Base-by-base conservation (phyloP, 768 basidiomycete genomes). In the Rhizopogon vulgaris region DNA sequence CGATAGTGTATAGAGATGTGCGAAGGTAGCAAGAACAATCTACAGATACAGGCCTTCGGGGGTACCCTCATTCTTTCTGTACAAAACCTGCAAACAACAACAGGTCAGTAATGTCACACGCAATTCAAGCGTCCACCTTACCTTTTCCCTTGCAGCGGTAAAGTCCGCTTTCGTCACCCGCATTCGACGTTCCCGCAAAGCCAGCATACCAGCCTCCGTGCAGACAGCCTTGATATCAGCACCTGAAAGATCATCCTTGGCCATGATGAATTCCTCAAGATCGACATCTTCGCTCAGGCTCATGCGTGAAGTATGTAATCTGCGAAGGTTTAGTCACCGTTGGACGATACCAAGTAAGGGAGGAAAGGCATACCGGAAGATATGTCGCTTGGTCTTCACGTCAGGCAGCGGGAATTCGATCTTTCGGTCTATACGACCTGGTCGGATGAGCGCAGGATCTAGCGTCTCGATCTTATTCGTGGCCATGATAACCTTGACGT, bases 401-500 rank as follows among this genome's bases (percentile, higher is more conserved):
- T 99, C 96, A 12, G 96, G 96, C 30, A 98, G 72, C 14, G 94
- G 94, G 76, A 95, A 96, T 67, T 96, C 96, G 48, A 99, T 99
- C 76, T 99, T 99, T 49, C 96, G 83, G 63, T 99, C 96, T 56
- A 99, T 98, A 63, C 96, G 92, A 42, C 96, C 96, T 5, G 96
- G 96, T 48, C 96, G 90, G 63, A 99, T 96, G 54, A 99, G 84
- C 15, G 96, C 96, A 50, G 96, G 96, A 70, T 99, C 96, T 27
- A 99, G 80, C 3, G 92, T 85, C 67, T 98, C 95, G 61, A 99
- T 99, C 72, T 80, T 85, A 73, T 99, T 99, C 5, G 96, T 99
- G 11, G 96, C 96, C 96, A 98, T 98, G 68, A 99, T 97, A 59
- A 99, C 95, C 71, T 98, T 99, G 53, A 99, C 94, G 65, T 98